Base-by-base conservation (phyloP, 495 filamentous ascomycete genomes). In the Neurospora sp. region DNA sequence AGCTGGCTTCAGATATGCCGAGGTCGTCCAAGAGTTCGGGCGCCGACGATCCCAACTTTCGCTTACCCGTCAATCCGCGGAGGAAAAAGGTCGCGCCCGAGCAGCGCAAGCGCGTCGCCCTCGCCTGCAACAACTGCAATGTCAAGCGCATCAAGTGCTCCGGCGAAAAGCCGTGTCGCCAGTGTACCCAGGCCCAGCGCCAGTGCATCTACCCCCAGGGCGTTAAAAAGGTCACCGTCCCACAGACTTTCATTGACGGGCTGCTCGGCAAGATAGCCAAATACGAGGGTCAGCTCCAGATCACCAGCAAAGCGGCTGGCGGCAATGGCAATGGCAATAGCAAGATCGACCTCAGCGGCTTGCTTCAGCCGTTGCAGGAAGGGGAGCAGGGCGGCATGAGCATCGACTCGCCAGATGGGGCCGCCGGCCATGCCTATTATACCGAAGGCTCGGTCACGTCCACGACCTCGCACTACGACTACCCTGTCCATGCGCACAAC, bases 111-210 rank as follows among this genome's bases (percentile, higher is more conserved):
- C 77, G 81, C 14, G 81, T 83, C 14, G 77, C 77, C 35, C 79
- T 76, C 7, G 81, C 81, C 22, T 85, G 83, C 77, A 84, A 85
- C 73, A 76, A 74, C 71, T 85, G 83, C 79, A 85, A 85, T 75
- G 75, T 84, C 31, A 78, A 80, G 18, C 81, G 82, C 69, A 81
- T 82, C 74, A 85, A 83, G 70, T 85, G 83, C 74, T 81, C 76
- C n/a, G 83, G 83, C 39, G 73, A 80, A 1, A 69, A 69, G 37
- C 83, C 83, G 2, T 85, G 83, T 73, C 39, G 68, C 10, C 79
- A 81, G 70, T 84, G 83, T 73, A 40, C 71, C 22, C 71, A 31
- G 44, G 37, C 76, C 11, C 70, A 74, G 68, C 76, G 81, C 41
- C 71, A 75, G 3, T 84, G 82, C 72, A 70, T 73, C 31, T 84